Evolutionary conservation across 1,284 basidiomycete species (phyloP).

Genomic region (Polyporus tsugae): DNA sequence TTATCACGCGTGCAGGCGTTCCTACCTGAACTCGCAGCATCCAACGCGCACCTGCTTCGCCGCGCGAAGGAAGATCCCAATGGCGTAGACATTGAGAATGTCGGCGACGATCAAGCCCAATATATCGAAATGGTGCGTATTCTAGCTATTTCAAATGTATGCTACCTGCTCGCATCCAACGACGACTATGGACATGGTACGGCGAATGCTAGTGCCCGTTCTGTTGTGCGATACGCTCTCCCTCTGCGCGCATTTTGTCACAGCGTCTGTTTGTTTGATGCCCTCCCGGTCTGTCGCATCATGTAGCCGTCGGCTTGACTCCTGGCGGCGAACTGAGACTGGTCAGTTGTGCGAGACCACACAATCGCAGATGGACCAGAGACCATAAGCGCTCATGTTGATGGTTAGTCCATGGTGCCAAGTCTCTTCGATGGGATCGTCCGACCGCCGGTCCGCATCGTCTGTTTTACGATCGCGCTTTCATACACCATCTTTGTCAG

Average conservation of each 20-base stretch:
- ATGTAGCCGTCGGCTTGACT: neutral
- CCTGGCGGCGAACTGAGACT: neutral
- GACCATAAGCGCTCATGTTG: neutral
- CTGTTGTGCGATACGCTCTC: neutral
- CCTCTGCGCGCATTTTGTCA: neutral
- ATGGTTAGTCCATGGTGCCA: neutral
- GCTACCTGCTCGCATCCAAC: neutral
- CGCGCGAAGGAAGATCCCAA: constrained; percentile 54
- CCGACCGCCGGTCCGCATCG: neutral
- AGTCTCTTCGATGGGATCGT: neutral
- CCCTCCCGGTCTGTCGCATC: neutral
- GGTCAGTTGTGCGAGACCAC: neutral
- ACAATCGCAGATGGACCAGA: neutral
- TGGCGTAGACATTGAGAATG: constrained; percentile 71
- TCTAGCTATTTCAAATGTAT: neutral
- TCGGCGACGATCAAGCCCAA: constrained; percentile 52
- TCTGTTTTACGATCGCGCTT: neutral
- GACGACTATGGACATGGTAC: neutral
- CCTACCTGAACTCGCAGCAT: constrained; percentile 67
- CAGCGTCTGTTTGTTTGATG: neutral
- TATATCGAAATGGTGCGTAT: constrained; percentile 71
- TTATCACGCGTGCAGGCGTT: constrained; percentile 69
- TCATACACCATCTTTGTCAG: neutral
- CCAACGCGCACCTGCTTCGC: constrained; percentile 60
- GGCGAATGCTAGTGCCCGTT: neutral